Evolutionary conservation across 2,329 filamentous ascomycete genomes (phyloP), one percentile per base, ranked within the genome.

Genomic region (Blastomyces parvus): DNA sequence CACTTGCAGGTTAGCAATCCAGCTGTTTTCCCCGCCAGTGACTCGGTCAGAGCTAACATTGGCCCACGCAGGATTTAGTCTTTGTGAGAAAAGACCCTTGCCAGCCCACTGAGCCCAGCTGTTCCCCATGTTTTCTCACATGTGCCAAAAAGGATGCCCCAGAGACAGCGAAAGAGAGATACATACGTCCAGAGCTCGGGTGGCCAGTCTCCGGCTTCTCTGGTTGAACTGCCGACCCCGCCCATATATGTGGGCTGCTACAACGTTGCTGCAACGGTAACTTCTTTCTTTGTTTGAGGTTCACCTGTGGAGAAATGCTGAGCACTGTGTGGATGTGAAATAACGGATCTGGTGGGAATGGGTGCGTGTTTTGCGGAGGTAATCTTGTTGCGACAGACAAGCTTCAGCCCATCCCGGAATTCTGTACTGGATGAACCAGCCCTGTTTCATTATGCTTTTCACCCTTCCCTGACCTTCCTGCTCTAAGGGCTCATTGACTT

Each of bases 1-100:
- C 42, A 30, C 19, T 59, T 59, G 3, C 57, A 59, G 57, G 25
- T 13, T 59, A 59, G 57, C 40, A n/a, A n/a, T 42, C 57, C 17
- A 27, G 14, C 3, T 14, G 19, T 4, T 38, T 38, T 38, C 36
- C 36, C 8, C 9, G 13, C 36, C 36, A 44, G 5, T 17, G 42
- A 33, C 36, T 38, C 9, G 9, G 50, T 7, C 19, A 27, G 27
- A 30, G 2, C 22, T 25, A 44, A 13, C 56, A 27, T 9, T 19
- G 56, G 36, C 14, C 17, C 9, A 46, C n/a, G 27, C 27, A 17
- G 22, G 17, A 27, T 19, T 27, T 25, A 2, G n/a, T 50, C 22
- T 8, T 50, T 50, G 13, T 13, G 19, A 9, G 44, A 4, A 4
- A 48, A 22, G n/a, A n/a, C 44, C 46, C 42, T n/a, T 46, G 42